These are phyloP conservation scores for Anaeramoeba ignava DNA, from an alignment of 78 protist species.

Conservation along the genomic window DNA sequence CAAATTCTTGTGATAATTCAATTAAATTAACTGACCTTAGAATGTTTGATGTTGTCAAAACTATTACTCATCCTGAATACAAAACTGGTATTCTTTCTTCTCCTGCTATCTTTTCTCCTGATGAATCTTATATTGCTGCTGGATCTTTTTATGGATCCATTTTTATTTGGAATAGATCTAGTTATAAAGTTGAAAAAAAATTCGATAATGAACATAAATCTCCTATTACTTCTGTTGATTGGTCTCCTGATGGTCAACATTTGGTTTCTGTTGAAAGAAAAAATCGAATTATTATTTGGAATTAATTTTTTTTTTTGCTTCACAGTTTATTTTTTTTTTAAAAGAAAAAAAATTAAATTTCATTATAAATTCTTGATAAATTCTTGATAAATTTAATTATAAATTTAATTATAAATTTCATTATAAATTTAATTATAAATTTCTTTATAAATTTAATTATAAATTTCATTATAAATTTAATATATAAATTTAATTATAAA, in stretches of 20 bases:
- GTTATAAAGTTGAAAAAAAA: not conserved
- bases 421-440: too few relatives aligned
- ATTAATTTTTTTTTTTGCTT: not conserved
- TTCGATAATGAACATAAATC: not conserved
- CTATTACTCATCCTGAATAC: not conserved
- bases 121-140: not conserved
- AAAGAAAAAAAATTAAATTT: too few relatives aligned
- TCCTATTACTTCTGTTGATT: not conserved
- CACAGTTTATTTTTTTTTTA: not conserved
- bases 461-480: too few relatives aligned
- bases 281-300: not conserved
- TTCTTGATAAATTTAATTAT: too few relatives aligned
- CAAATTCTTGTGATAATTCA: not conserved
- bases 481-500: too few relatives aligned
- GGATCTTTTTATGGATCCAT: not conserved
- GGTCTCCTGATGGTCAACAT: not conserved
- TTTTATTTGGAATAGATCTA: not conserved
- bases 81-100: not conserved
- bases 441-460: too few relatives aligned
- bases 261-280: not conserved
- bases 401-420: too few relatives aligned
- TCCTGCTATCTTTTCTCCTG: not conserved
- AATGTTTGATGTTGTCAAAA: not conserved
- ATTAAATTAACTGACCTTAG: not conserved
- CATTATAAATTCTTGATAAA: too few relatives aligned